Percentiles rank a stretch among this genome's conserved stretches.
Evolutionary conservation across 768 basidiomycete species (phyloP).

Genomic region (Leccinum rimulosum): DNA sequence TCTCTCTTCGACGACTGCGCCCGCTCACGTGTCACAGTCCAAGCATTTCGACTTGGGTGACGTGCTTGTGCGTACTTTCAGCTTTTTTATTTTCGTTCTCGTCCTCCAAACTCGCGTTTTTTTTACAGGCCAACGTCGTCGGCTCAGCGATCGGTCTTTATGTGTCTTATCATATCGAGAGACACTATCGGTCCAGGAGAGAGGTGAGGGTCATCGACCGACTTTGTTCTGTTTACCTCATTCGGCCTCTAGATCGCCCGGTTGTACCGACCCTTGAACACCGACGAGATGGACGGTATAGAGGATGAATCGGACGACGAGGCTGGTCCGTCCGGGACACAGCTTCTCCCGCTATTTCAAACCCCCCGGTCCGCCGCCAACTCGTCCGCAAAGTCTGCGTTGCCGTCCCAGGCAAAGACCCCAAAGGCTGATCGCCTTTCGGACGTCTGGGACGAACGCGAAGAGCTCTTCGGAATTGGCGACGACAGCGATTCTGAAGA

Average conservation of each 20-base stretch:
- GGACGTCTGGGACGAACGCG: slow-evolving; percentile 76
- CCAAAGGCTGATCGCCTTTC: slow-evolving; percentile 40
- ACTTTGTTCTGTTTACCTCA: neutral
- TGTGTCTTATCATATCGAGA: slow-evolving; percentile 64
- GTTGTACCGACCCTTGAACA: slow-evolving; percentile 70
- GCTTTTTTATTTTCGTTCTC: no score
- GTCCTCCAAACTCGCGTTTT: neutral
- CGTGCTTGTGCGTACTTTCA: slow-evolving; percentile 55
- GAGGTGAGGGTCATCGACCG: slow-evolving; percentile 47
- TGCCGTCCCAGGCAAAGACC: slow-evolving; percentile 29
- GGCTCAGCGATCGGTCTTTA: slow-evolving; percentile 72
- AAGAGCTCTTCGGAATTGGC: slow-evolving; percentile 71
- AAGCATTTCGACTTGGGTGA: slow-evolving; percentile 74
- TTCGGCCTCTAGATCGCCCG: slow-evolving; percentile 57
- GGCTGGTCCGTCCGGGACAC: slow-evolving; percentile 44
- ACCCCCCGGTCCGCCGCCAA: slow-evolving; percentile 7
- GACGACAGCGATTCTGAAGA: slow-evolving; percentile 61
- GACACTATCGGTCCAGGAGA: slow-evolving; percentile 72
- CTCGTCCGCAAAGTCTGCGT: slow-evolving; percentile 18
- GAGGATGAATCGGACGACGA: slow-evolving; percentile 47
- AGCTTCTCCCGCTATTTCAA: slow-evolving; percentile 55
- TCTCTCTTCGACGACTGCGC: neutral
- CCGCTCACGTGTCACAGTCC: slow-evolving; percentile 40
- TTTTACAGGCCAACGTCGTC: slow-evolving; percentile 67
- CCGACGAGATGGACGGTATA: slow-evolving; percentile 49